A percentile compares a stretch with the other conserved stretches of the same genome.
These are phyloP conservation scores for Ophiostoma quercus DNA, from an alignment of 2,329 filamentous ascomycete genomes.

Conservation along the genomic window DNA sequence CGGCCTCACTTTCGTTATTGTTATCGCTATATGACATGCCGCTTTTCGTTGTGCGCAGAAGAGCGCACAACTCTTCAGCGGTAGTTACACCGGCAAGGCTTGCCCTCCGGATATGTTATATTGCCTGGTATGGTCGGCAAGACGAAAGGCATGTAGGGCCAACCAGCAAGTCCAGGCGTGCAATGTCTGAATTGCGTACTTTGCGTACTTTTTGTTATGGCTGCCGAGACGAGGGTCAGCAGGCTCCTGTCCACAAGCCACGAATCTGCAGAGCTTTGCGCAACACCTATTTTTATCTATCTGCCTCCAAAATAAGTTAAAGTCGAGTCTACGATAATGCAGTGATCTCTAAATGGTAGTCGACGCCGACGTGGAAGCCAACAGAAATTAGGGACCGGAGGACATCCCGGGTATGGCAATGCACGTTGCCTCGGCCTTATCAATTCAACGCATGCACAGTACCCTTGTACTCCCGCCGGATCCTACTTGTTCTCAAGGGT, in stretches of 20 bases:
- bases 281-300: background rate
- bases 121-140: background rate
- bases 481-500: background rate
- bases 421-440: background rate
- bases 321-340: background rate
- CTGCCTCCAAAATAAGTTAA: background rate
- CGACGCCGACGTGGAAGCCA: slow-evolving; percentile 4
- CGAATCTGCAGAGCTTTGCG: background rate
- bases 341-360: background rate
- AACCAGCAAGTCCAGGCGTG: background rate
- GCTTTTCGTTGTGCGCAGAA: slow-evolving; percentile 5
- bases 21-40: background rate
- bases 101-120: background rate
- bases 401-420: slow-evolving; percentile 5
- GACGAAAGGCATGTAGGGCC: background rate
- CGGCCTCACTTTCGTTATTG: background rate
- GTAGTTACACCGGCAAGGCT: slow-evolving; percentile 12
- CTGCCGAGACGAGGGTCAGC: background rate
- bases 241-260: background rate
- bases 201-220: background rate
- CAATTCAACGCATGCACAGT: background rate
- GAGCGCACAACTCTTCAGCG: background rate
- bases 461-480: background rate
- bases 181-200: background rate
- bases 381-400: background rate